Evolutionary conservation across 345 rosid genomes (phyloP), one percentile per base, ranked within the genome.

Genomic region (Mercurialis annua): DNA sequence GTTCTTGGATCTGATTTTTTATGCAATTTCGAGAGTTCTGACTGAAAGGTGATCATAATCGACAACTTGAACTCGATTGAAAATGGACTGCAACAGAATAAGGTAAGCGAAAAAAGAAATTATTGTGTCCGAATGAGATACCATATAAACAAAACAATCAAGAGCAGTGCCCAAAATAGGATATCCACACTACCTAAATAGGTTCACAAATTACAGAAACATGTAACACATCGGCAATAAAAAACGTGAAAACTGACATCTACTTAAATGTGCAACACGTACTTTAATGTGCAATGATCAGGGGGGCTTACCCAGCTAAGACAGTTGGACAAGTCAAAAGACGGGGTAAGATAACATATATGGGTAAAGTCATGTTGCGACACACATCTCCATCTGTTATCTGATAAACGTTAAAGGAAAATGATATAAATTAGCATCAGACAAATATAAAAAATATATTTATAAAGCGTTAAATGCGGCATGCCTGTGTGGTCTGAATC

Each of bases 381-480:
- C 85, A 93, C 52, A 93, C 83, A 81, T 93, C 96, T 75, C 97
- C 96, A 80, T 93, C 97, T n/a, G 87, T 91, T 76, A 93, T 80
- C 96, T 93, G 76, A 57, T 24, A 76, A 68, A 73, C 43, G 30
- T 74, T 7, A 30, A 70, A 42, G 49, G 27, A 44, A 24, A 46
- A 23, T 16, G 18, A 17, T 71, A 51, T 63, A 62, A 49, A 4
- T 51, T 69, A 62, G n/a, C 18, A 29, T 54, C 23, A 36, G 7
- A 54, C 21, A 0, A 64, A 49, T 10, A 54, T 26, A 0, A 64
- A 49, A 16, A 36, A 63, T 42, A 26, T 57, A 16, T 62, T 38
- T 23, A 18, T 52, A 15, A 38, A 62, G 44, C 14, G 60, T 29
- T 30, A 58, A 72, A 62, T 23, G 55, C 31, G 24, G 56, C 74